These are phyloP conservation scores for Hemileccinum rubropunctum DNA, from an alignment of 768 basidiomycete genomes.

Conservation along the genomic window DNA sequence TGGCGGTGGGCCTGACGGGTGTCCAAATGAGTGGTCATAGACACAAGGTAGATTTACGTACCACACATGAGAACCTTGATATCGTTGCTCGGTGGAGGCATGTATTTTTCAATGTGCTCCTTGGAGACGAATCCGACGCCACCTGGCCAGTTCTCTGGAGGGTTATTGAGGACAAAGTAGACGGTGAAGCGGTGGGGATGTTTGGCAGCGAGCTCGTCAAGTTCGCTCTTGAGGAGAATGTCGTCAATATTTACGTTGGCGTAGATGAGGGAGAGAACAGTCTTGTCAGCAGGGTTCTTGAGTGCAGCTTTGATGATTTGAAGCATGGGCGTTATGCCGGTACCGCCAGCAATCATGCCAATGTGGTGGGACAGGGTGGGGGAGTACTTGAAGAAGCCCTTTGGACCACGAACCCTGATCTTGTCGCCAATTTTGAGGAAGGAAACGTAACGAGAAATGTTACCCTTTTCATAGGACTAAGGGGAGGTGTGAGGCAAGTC, in stretches of 20 bases:
- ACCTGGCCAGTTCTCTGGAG: conserved; percentile 81
- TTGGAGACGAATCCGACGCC: conserved; percentile 92
- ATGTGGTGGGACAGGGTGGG: conserved; percentile 72
- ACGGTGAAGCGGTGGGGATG: conserved; percentile 73
- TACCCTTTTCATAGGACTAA: conserved; percentile 95
- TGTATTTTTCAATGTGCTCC: conserved; percentile 81
- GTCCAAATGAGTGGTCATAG: not conserved
- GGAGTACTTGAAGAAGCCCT: conserved; percentile 88
- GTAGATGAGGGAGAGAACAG: conserved; percentile 85
- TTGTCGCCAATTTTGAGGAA: conserved; percentile 84
- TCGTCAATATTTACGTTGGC: conserved; percentile 94
- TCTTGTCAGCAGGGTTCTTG: conserved; percentile 83
- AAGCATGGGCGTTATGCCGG: conserved; percentile 98
- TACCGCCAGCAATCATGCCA: conserved; percentile 98
- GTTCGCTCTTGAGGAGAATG: conserved; percentile 85
- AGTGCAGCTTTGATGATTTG: conserved; percentile 95
- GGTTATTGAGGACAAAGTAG: conserved; percentile 93
- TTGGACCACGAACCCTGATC: conserved; percentile 92
- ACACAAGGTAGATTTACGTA: conserved; percentile 35
- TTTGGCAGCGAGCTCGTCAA: conserved; percentile 70
- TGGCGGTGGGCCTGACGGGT: conserved; percentile 58
- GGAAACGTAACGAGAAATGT: conserved; percentile 86
- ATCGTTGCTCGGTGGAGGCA: conserved; percentile 64
- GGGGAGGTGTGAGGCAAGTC: not conserved
- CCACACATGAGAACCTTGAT: conserved; percentile 90